Evolutionary conservation across 257 asterid genomes (phyloP).

Genomic region (Datura wrightii): DNA sequence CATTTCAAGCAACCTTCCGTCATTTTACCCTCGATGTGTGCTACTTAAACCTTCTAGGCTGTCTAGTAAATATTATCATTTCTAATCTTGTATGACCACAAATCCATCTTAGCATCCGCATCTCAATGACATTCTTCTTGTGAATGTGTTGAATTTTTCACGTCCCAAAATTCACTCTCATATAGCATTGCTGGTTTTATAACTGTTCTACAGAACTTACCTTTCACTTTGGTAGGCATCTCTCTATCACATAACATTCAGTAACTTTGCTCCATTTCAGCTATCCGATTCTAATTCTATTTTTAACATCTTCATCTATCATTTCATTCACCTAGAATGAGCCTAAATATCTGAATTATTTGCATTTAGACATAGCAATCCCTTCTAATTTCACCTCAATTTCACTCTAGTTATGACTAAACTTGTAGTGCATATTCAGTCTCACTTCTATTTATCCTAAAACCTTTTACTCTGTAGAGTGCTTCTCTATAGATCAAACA

Average conservation of each 20-base stretch:
- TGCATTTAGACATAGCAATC: not conserved
- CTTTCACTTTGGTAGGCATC: not conserved
- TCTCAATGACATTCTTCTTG: not conserved
- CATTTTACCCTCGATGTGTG: not conserved
- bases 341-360: too few relatives aligned
- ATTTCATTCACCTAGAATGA: not conserved
- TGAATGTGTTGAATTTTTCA: not conserved
- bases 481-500: too few relatives aligned
- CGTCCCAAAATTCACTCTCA: not conserved
- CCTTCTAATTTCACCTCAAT: not conserved
- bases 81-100: conserved; percentile 1
- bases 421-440: too few relatives aligned
- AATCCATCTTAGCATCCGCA: not conserved
- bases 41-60: not conserved
- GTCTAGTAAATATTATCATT: not conserved
- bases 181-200: not conserved
- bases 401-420: too few relatives aligned
- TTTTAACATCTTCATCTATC: not conserved
- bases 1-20: not conserved
- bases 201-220: too few relatives aligned
- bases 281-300: not conserved
- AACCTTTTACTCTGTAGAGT: too few relatives aligned
- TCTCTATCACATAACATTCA: not conserved
- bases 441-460: too few relatives aligned
- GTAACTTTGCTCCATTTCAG: not conserved